Base-by-base conservation (phyloP, 225 moss, liverwort and hornwort genomes). In the Marchantia polymorpha region DNA sequence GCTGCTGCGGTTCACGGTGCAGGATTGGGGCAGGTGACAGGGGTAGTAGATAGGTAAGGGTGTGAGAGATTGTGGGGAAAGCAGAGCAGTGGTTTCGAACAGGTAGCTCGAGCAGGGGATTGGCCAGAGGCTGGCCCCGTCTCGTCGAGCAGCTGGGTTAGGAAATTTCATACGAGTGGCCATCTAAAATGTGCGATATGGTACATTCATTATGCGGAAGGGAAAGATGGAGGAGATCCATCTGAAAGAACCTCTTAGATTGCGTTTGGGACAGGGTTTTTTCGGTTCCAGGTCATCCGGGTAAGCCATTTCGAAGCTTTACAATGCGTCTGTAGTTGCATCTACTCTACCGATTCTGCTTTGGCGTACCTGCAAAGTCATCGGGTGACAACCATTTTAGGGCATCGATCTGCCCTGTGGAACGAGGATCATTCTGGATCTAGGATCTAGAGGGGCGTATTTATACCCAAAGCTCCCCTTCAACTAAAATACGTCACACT, bases 401-500 rank as follows among this genome's bases (percentile, higher is more conserved):
- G 76, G 76, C 59, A 76, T 76, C 58, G 9, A 39, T 60, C 29
- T 52, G 26, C 56, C 30, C 3, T 39, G 76, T 30, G 29, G 58
- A 59, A 17, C 46, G 14, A 76, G 29, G 29, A 29, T 16, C 29
- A 39, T 16, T 20, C 46, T 31, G 58, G 75, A 76, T 76, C 76
- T 76, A 56, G 30, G 76, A 46, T 60, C 54, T 76, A 30, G 27
- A 27, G 64, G 39, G 23, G 64, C 46, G 8, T 63, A 49, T 64
- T 50, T 64, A 77, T 50, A 53, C 11, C 22, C 9, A 64, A 17
- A 77, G 14, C 50, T 17, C 27, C 50, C 6, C 12, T 15, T 27
- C 23, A 65, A 51, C 51, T 23, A 22, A 71, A 81, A 70, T 64
- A 90, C 81, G 92, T 82, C 84, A 95, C 89, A 66, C 92, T 99